Percentiles rank a stretch among this genome's conserved stretches.
Conservation (phyloP, 257 asterid genomes). For the Ligustrum vulgare region DNA sequence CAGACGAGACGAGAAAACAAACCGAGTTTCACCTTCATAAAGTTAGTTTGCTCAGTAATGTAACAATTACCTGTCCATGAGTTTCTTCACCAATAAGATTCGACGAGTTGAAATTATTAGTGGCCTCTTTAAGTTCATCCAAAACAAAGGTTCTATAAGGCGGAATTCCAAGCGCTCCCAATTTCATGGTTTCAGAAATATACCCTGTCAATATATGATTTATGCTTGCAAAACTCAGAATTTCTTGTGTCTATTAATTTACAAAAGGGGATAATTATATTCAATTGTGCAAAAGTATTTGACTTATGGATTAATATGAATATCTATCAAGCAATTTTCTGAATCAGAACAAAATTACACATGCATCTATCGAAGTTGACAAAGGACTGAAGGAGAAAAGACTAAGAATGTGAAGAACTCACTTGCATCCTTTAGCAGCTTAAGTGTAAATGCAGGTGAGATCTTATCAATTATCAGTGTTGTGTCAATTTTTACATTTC, state of each 20-base stretch:
- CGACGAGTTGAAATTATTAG: slow-evolving; percentile 54
- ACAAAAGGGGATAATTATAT: too few relatives aligned
- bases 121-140: slow-evolving; percentile 85
- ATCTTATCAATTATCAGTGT: slow-evolving; percentile 53
- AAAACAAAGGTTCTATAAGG: slow-evolving; percentile 65
- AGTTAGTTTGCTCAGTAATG: neutral
- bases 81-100: slow-evolving; percentile 64
- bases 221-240: neutral
- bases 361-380: neutral
- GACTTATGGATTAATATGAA: neutral
- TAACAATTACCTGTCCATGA: slow-evolving; percentile 56
- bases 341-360: neutral
- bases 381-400: neutral
- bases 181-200: slow-evolving; percentile 75
- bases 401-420: slow-evolving; percentile 15
- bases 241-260: neutral
- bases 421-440: slow-evolving; percentile 93
- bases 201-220: slow-evolving; percentile 47
- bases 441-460: slow-evolving; percentile 62
- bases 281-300: too few relatives aligned
- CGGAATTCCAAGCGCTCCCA: slow-evolving; percentile 71
- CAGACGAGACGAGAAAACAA: neutral
- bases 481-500: slow-evolving; percentile 39
- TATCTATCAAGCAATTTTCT: neutral
- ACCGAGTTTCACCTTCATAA: neutral